Evolutionary conservation across 805 yeast species (phyloP).

Genomic region (Blastobotrys chiropterorum): DNA sequence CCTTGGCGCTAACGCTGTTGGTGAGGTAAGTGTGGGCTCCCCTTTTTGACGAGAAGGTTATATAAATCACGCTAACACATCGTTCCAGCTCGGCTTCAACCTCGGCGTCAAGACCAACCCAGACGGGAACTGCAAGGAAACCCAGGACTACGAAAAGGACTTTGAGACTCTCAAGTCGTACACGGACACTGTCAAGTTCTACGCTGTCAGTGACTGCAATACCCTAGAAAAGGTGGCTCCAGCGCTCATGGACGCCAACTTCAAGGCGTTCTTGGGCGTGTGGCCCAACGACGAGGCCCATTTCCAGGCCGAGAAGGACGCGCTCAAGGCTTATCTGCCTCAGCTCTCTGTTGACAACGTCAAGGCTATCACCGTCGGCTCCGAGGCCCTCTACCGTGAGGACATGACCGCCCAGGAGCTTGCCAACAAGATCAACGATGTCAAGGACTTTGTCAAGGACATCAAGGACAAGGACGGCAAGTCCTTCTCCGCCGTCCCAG

Average conservation of each 20-base stretch:
- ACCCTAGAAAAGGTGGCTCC: conserved; percentile 81
- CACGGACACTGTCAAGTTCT: conserved; percentile 68
- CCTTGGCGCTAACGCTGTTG: neutral
- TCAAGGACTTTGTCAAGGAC: conserved; percentile 52
- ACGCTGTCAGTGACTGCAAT: conserved; percentile 92
- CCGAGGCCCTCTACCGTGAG: conserved; percentile 89
- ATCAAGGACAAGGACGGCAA: conserved; percentile 77
- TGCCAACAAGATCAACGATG: conserved; percentile 57
- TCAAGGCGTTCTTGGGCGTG: conserved; percentile 73
- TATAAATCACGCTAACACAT: neutral
- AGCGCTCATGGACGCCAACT: conserved; percentile 72
- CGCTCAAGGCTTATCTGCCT: conserved; percentile 68
- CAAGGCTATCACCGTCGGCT: conserved; percentile 81
- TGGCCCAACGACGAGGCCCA: conserved; percentile 91
- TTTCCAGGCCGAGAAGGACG: conserved; percentile 65
- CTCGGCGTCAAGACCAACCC: conserved; percentile 73
- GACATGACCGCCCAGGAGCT: conserved; percentile 73
- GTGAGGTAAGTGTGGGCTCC: neutral
- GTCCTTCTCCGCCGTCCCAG: conserved; percentile 63
- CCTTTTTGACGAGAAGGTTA: neutral
- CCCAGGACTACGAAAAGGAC: conserved; percentile 65
- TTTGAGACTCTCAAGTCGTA: conserved; percentile 52
- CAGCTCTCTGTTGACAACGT: conserved; percentile 53
- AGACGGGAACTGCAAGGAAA: conserved; percentile 65
- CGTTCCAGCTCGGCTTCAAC: conserved; percentile 58